These are phyloP conservation scores for Paracoccidioides brasiliensis DNA, from an alignment of 2,329 filamentous ascomycete species.

Conservation along the genomic window DNA sequence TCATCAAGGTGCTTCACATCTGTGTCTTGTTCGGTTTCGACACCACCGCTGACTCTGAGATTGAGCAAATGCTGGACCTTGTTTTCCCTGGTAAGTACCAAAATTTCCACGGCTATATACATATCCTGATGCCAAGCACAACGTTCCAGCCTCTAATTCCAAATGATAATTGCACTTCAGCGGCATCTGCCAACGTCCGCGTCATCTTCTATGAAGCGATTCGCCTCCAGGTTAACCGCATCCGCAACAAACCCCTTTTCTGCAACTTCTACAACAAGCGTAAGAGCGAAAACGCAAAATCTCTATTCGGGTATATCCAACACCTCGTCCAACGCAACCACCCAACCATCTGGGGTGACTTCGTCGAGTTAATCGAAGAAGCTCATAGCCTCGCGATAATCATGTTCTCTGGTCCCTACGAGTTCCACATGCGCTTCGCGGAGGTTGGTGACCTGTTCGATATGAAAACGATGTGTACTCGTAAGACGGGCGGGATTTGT, in stretches of 20 bases:
- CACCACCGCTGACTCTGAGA: constrained; percentile 12
- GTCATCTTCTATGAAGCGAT: constrained; percentile 13
- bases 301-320: background rate
- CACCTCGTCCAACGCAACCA: constrained; percentile 14
- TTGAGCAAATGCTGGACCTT: constrained; percentile 11
- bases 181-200: constrained; percentile 11
- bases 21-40: constrained; percentile 17
- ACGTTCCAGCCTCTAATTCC: background rate
- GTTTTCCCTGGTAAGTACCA: constrained; percentile 12
- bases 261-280: constrained; percentile 13
- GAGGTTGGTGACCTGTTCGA: constrained; percentile 15
- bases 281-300: constrained; percentile 9
- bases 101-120: background rate
- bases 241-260: constrained; percentile 15
- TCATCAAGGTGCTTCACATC: constrained; percentile 14
- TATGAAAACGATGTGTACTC: constrained; percentile 15
- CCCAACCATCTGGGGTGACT: constrained; percentile 14
- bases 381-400: constrained; percentile 17
- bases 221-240: constrained; percentile 11
- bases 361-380: constrained; percentile 16
- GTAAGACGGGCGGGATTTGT: constrained; percentile 8
- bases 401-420: constrained; percentile 18
- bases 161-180: constrained; percentile 6
- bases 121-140: too few species aligned
- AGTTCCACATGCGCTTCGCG: constrained; percentile 18